Evolutionary conservation across 2,329 filamentous ascomycete genomes (phyloP).

Genomic region (Talaromyces sp.): DNA sequence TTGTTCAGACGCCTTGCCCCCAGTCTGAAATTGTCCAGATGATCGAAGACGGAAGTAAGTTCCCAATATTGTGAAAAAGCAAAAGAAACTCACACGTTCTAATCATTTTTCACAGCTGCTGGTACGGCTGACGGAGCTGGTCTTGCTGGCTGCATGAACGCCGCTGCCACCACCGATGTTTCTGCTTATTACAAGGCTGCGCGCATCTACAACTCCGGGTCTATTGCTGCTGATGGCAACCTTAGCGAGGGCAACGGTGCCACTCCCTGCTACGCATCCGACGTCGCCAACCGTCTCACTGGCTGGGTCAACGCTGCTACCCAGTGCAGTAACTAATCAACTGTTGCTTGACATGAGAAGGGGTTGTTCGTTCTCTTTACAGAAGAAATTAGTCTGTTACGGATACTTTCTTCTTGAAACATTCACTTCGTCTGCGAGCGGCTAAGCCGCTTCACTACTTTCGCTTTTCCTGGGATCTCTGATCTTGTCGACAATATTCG

Average conservation of each 20-base stretch:
- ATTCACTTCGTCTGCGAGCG: background rate
- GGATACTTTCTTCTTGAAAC: background rate
- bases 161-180: constrained; percentile 17
- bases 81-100: background rate
- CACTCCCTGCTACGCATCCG: constrained; percentile 45
- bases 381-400: background rate
- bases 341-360: background rate
- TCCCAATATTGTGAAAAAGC: background rate
- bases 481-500: background rate
- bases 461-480: background rate
- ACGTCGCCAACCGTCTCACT: constrained; percentile 45
- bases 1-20: constrained; percentile 20
- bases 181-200: constrained; percentile 19
- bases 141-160: constrained; percentile 26
- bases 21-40: constrained; percentile 26
- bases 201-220: constrained; percentile 31
- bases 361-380: background rate
- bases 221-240: constrained; percentile 19
- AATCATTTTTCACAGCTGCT: constrained; percentile 8
- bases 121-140: constrained; percentile 33
- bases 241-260: constrained; percentile 31
- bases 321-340: background rate
- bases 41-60: constrained; percentile 30
- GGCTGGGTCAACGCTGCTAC: constrained; percentile 32
- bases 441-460: background rate